Base-by-base conservation (phyloP, 768 basidiomycete species). In the Mycena filopes region DNA sequence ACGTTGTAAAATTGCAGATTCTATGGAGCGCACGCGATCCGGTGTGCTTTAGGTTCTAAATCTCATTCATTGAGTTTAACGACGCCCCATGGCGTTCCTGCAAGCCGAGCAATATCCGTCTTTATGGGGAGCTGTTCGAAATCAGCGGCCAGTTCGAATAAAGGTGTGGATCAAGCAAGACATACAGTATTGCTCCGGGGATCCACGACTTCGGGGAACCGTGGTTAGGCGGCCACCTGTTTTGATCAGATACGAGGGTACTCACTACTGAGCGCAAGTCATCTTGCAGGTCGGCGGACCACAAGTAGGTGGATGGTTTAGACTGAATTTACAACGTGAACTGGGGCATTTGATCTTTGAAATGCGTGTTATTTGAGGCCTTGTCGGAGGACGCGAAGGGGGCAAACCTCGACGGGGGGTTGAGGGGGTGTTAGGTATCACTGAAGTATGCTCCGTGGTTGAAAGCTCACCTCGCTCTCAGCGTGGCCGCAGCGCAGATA, bases 271-370 rank as follows among this genome's bases (percentile, higher is more conserved):
- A 71, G 76, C 80, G 57, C 84, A 85, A 4, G 74, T 78, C 55
- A 71, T 71, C 20, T 60, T 81, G 76, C 87, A 89, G 2, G 23
- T 23, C 0, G 83, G 83, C 6, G 73, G 78, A 0, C 61, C 71
- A 56, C 87, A 87, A 40, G 70, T 73, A 1, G 60, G 59, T 0
- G 84, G 84, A 65, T 89, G 87, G 55, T 74, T 77, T 0, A 86
- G 81, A 51, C 87, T 88, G 70, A 88, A 87, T 59, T 77, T 85
- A 75, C 89, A 89, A 40, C 75, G 76, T 28, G 65, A 63, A 57
- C 72, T 78, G 8, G 81, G 76, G 73, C 87, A 88, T 29, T 70
- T 63, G 46, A 86, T 74, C 87, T 88, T 72, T 41, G 11, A 38
- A 26, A 23, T 15, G 2, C 36, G 36, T 25, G 50, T 40, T 33